A percentile compares a stretch with the other conserved stretches of the same genome.
phyloP scores from a whole-genome alignment of 1,284 basidiomycete species.

The Agaricales sp. region DNA sequence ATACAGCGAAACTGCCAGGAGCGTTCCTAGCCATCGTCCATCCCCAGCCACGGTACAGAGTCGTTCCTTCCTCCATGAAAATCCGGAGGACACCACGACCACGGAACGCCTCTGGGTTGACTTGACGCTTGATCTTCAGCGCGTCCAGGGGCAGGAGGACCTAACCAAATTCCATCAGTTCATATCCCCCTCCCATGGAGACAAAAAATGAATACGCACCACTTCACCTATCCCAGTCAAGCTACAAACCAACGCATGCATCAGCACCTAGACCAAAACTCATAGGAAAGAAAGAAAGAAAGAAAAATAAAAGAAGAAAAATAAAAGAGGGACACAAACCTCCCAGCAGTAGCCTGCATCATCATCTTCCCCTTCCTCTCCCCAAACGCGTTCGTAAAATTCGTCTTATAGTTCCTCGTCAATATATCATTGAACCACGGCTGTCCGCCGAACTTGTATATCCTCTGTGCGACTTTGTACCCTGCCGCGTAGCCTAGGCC shows the following conservation, averaged over 20 bases:
- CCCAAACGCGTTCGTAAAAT: slow-evolving; percentile 83
- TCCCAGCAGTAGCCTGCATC: slow-evolving; percentile 92
- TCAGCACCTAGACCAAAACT: too few species aligned
- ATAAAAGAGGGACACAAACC: slow-evolving; percentile 33
- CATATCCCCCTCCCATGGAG: not conserved
- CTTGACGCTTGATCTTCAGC: slow-evolving; percentile 97
- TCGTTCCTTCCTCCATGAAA: slow-evolving; percentile 85
- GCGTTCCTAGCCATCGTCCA: slow-evolving; percentile 99
- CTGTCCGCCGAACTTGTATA: slow-evolving; percentile 99
- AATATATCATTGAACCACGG: slow-evolving; percentile 96
- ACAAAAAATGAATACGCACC: slow-evolving; percentile 33
- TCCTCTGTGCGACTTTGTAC: slow-evolving; percentile 90
- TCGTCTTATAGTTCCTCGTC: slow-evolving; percentile 61
- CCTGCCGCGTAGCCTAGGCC: slow-evolving; percentile 97
- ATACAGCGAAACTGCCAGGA: slow-evolving; percentile 88
- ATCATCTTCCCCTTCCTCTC: slow-evolving; percentile 93
- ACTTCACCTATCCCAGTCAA: slow-evolving; percentile 97
- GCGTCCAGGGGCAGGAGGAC: slow-evolving; percentile 91
- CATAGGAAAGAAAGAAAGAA: slow-evolving; percentile 5
- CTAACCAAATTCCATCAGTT: slow-evolving; percentile 20
- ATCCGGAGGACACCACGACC: slow-evolving; percentile 87
- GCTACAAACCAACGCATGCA: too few species aligned
- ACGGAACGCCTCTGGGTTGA: slow-evolving; percentile 93
- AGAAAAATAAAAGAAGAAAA: not conserved
- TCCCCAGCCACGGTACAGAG: slow-evolving; percentile 95